Percentiles rank a stretch among this genome's conserved stretches.
phyloP scores from a whole-genome alignment of 2,329 filamentous ascomycete species.

The Colletotrichum nymphaeae region DNA sequence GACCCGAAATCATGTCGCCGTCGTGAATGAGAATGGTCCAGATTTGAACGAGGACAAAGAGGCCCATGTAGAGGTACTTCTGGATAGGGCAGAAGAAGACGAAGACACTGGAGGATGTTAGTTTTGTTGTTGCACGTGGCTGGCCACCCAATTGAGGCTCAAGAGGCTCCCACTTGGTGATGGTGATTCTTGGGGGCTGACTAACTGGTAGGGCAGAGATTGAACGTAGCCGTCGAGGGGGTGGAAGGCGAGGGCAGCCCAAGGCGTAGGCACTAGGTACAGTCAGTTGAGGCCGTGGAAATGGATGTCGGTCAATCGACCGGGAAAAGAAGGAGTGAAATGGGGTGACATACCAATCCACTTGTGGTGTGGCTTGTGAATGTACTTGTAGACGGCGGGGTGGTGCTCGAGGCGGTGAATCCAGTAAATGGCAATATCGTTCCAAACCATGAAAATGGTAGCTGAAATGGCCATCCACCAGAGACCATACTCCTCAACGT shows the following conservation, averaged over 20 bases:
- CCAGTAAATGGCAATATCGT: slow-evolving; percentile 60
- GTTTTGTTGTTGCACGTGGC: not conserved
- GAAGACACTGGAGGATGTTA: slow-evolving; percentile 48
- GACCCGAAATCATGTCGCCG: slow-evolving; percentile 59
- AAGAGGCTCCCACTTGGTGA: not conserved
- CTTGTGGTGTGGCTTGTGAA: slow-evolving; percentile 62
- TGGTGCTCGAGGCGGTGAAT: slow-evolving; percentile 59
- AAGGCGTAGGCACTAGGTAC: slow-evolving; percentile 56
- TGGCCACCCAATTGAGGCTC: not conserved
- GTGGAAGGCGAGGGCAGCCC: slow-evolving; percentile 60
- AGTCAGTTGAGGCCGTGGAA: not conserved
- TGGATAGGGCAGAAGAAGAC: slow-evolving; percentile 59
- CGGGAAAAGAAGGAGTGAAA: not conserved
- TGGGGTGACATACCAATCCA: slow-evolving; percentile 53
- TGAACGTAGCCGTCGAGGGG: slow-evolving; percentile 58
- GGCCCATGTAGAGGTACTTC: slow-evolving; percentile 55
- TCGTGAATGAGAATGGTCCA: slow-evolving; percentile 63
- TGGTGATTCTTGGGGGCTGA: not conserved
- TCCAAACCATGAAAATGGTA: slow-evolving; percentile 57
- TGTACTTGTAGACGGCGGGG: slow-evolving; percentile 57
- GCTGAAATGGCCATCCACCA: slow-evolving; percentile 52
- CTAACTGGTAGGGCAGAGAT: slow-evolving; percentile 59
- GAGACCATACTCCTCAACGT: slow-evolving; percentile 52
- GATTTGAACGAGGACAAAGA: slow-evolving; percentile 57
- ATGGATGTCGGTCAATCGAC: not conserved